phyloP scores from a whole-genome alignment of 2,329 filamentous ascomycete genomes.

The Colletotrichum ledebouriae region DNA sequence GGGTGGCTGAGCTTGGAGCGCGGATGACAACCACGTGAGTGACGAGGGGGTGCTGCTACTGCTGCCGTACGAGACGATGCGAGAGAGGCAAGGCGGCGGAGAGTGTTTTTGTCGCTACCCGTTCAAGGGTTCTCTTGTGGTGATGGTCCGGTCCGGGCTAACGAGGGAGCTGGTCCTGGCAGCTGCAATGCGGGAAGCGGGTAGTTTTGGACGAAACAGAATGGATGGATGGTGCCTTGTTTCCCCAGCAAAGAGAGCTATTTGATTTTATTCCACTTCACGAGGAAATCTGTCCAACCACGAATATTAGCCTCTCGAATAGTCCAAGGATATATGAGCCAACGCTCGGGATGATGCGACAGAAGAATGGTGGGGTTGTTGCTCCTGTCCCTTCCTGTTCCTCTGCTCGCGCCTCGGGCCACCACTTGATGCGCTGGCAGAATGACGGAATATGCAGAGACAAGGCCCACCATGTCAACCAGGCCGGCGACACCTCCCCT shows the following conservation, averaged over 20 bases:
- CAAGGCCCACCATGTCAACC: constrained; percentile 60
- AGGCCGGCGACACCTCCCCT: constrained; percentile 52
- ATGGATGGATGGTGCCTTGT: constrained; percentile 47
- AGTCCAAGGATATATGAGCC: constrained; percentile 52
- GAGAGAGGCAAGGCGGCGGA: constrained; percentile 25
- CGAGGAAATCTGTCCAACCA: constrained; percentile 58
- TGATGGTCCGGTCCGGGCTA: constrained; percentile 9
- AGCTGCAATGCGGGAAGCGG: constrained; percentile 48
- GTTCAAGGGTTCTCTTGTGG: constrained; percentile 17
- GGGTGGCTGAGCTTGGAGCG: constrained; percentile 54
- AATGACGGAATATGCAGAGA: constrained; percentile 70
- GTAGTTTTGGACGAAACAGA: constrained; percentile 52
- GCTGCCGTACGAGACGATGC: constrained; percentile 27
- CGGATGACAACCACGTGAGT: constrained; percentile 61
- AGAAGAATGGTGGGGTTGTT: constrained; percentile 48
- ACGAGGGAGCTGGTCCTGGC: constrained; percentile 19
- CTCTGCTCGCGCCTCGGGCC: constrained; percentile 58
- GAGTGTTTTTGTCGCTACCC: constrained; percentile 25
- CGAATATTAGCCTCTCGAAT: constrained; percentile 54
- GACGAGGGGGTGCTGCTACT: constrained; percentile 37
- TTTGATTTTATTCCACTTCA: constrained; percentile 47
- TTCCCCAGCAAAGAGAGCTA: constrained; percentile 50
- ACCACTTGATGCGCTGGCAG: constrained; percentile 64
- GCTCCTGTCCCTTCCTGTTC: constrained; percentile 39
- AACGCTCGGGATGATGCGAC: constrained; percentile 53